A percentile compares a stretch with the other conserved stretches of the same genome.
These are phyloP conservation scores for Senna tora DNA, from an alignment of 306 rosid species.

Conservation along the genomic window DNA sequence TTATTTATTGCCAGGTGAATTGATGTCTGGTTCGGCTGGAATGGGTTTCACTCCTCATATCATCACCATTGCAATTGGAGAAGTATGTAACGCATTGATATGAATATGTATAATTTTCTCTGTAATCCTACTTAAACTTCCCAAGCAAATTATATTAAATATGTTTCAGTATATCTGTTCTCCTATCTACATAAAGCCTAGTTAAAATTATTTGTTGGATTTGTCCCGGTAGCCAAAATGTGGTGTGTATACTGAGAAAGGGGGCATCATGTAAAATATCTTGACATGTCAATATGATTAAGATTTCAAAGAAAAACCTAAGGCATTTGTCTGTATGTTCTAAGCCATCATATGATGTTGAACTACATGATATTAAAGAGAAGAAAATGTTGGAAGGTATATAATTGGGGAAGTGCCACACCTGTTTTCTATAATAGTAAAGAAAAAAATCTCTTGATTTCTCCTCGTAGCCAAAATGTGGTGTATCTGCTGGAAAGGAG, in stretches of 20 bases:
- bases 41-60: conserved; percentile 89
- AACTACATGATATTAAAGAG: neutral
- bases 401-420: neutral
- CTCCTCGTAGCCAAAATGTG: conserved; percentile 17
- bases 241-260: conserved; percentile 13
- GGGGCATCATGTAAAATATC: conserved; percentile 9
- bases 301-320: neutral
- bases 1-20: conserved; percentile 69
- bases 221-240: conserved; percentile 19
- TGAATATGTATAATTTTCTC: neutral
- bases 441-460: neutral
- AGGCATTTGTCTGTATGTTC: neutral
- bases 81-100: conserved; percentile 57
- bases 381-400: neutral
- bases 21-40: conserved; percentile 82
- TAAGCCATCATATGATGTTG: neutral
- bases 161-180: conserved; percentile 8
- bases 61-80: conserved; percentile 79
- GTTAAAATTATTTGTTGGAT: neutral
- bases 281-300: neutral
- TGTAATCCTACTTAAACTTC: neutral
- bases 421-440: neutral
- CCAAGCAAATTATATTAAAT: neutral
- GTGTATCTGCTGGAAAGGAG: conserved; percentile 15
- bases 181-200: neutral